Evolutionary conservation across 805 yeast genomes (phyloP).

Genomic region (Barnettozyma wickerhamii): DNA sequence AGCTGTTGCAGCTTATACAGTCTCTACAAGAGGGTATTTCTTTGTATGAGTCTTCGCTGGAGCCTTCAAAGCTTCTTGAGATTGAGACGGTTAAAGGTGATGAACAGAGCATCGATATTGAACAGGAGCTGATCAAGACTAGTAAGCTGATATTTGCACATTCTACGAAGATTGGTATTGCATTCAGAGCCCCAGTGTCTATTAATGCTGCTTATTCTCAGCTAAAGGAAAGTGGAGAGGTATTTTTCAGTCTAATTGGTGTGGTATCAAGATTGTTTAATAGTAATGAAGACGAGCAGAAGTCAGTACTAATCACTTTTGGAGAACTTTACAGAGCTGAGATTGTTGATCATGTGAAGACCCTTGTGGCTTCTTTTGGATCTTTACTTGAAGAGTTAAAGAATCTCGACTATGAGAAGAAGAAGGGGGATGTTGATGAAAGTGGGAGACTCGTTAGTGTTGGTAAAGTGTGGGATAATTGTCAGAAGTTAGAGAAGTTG

Average conservation of each 20-base stretch:
- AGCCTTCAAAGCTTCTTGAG: conserved; percentile 3
- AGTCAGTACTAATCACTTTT: too few species aligned
- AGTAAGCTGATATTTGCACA: conserved; percentile 64
- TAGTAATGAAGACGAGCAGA: conserved; percentile 25
- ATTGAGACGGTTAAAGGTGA: not conserved
- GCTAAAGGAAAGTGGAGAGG: conserved; percentile 40
- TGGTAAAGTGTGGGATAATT: conserved; percentile 69
- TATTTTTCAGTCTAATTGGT: conserved; percentile 41
- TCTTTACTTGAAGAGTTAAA: conserved; percentile 23
- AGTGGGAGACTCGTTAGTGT: conserved; percentile 49
- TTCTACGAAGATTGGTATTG: conserved; percentile 69
- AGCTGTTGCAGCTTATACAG: conserved; percentile 16
- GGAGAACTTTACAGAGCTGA: conserved; percentile 29
- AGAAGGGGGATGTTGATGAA: conserved; percentile 19
- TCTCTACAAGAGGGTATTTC: conserved; percentile 19
- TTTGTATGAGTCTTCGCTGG: conserved; percentile 10
- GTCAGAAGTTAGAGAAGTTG: conserved; percentile 44
- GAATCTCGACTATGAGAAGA: conserved; percentile 16
- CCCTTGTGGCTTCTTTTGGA: conserved; percentile 16
- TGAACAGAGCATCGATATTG: conserved; percentile 28
- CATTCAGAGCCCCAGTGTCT: conserved; percentile 57
- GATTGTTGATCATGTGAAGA: conserved; percentile 14
- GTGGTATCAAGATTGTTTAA: conserved; percentile 36
- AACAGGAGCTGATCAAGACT: conserved; percentile 54
- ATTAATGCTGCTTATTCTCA: conserved; percentile 46